A percentile compares a stretch with the other conserved stretches of the same genome.
phyloP scores from a whole-genome alignment of 495 filamentous ascomycete genomes.

The Aeminium ludgeri region DNA sequence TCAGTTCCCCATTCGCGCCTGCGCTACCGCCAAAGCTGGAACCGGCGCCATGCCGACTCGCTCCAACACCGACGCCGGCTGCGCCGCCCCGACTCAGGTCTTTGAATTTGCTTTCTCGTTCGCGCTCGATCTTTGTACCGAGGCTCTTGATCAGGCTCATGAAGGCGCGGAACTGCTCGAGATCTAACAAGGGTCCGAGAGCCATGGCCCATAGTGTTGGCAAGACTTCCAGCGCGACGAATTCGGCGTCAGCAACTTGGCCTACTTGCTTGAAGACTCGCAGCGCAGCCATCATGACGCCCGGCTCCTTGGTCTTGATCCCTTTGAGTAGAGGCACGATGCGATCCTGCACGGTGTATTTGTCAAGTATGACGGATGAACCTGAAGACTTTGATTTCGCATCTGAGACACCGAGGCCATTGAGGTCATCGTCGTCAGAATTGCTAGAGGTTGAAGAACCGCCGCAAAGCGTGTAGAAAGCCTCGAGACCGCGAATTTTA shows the following conservation, averaged over 20 bases:
- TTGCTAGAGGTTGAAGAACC: slow-evolving; percentile 31
- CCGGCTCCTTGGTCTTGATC: slow-evolving; percentile 95
- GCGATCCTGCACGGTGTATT: slow-evolving; percentile 95
- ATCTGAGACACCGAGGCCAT: slow-evolving; percentile 32
- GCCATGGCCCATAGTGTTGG: slow-evolving; percentile 85
- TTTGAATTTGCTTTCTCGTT: slow-evolving; percentile 71
- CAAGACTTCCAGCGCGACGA: slow-evolving; percentile 77
- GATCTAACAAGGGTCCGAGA: slow-evolving; percentile 71
- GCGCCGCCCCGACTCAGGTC: slow-evolving; percentile 44
- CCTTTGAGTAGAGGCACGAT: slow-evolving; percentile 75
- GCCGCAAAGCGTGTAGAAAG: slow-evolving; percentile 78
- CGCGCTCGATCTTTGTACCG: slow-evolving; percentile 65
- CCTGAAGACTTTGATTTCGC: slow-evolving; percentile 13
- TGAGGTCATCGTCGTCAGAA: slow-evolving; percentile 44
- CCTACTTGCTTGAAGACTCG: slow-evolving; percentile 72
- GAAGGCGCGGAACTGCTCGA: slow-evolving; percentile 72
- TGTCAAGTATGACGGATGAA: slow-evolving; percentile 69
- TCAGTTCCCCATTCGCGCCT: slow-evolving; percentile 32
- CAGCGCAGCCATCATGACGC: slow-evolving; percentile 89
- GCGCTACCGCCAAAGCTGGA: slow-evolving; percentile 16
- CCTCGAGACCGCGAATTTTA: slow-evolving; percentile 79
- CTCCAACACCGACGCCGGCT: background rate
- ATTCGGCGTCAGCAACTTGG: slow-evolving; percentile 70
- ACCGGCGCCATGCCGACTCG: background rate
- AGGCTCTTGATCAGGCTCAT: slow-evolving; percentile 72